Conservation (phyloP, 2,329 filamentous ascomycete species). For the Fusarium sp. region DNA sequence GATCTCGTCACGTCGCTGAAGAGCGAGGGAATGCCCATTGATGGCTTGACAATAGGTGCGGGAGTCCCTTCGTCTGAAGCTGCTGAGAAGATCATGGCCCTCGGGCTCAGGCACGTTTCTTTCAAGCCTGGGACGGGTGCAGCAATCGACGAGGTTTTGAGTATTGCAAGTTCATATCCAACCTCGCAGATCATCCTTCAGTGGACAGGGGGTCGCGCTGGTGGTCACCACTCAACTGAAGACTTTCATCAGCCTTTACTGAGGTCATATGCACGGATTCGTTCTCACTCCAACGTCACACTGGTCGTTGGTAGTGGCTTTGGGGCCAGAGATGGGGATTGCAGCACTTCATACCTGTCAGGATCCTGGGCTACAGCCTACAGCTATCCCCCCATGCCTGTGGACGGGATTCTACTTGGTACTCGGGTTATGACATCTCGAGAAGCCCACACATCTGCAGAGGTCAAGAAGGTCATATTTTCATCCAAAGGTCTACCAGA, state of each 20-base stretch:
- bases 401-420: not conserved
- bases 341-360: not conserved
- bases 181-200: slow-evolving; percentile 54
- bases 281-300: slow-evolving; percentile 52
- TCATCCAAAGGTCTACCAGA: slow-evolving; percentile 26
- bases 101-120: not conserved
- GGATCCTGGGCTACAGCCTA: not conserved
- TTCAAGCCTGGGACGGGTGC: not conserved
- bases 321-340: slow-evolving; percentile 50
- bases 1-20: not conserved
- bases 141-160: not conserved
- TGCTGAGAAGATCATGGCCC: not conserved
- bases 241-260: slow-evolving; percentile 60
- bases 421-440: not conserved
- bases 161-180: not conserved
- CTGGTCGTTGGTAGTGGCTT: slow-evolving; percentile 59
- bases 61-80: not conserved
- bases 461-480: not conserved
- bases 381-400: not conserved
- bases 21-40: not conserved
- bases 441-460: not conserved
- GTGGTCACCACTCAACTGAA: slow-evolving; percentile 60
- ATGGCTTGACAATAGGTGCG: not conserved
- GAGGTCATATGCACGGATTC: slow-evolving; percentile 51
- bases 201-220: slow-evolving; percentile 60